Evolutionary conservation across 2,329 filamentous ascomycete genomes (phyloP).

Genomic region (Ceratocystis alfenasii): DNA sequence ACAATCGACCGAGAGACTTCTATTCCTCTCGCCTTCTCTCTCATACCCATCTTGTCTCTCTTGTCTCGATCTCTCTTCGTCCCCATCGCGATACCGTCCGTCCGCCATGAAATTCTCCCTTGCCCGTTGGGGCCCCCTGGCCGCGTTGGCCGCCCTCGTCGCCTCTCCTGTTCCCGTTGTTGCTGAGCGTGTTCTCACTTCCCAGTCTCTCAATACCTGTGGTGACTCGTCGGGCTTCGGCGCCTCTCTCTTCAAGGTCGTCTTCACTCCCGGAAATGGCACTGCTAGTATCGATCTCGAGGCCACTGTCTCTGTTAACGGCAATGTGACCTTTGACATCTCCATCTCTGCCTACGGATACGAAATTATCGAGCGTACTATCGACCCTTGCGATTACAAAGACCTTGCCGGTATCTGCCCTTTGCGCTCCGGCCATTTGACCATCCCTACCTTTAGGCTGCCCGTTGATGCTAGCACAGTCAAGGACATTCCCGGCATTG

Average conservation of each 20-base stretch:
- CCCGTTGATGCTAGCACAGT: slow-evolving; percentile 46
- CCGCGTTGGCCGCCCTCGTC: slow-evolving; percentile 18
- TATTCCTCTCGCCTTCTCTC: background rate
- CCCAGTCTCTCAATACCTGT: slow-evolving; percentile 74
- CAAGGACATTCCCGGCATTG: slow-evolving; percentile 62
- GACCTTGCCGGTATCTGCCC: slow-evolving; percentile 70
- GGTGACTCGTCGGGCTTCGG: slow-evolving; percentile 75
- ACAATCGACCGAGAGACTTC: background rate
- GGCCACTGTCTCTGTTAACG: slow-evolving; percentile 69
- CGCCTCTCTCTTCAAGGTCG: slow-evolving; percentile 77
- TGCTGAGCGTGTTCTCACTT: slow-evolving; percentile 58
- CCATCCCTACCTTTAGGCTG: slow-evolving; percentile 57
- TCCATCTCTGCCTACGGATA: slow-evolving; percentile 74
- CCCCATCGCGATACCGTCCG: background rate
- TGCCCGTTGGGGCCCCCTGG: slow-evolving; percentile 32
- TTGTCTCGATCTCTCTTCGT: background rate
- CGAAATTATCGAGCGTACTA: slow-evolving; percentile 49
- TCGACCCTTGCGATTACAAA: slow-evolving; percentile 61
- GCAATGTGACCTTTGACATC: slow-evolving; percentile 67
- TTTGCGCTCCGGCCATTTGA: slow-evolving; percentile 66
- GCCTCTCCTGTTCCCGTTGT: slow-evolving; percentile 33
- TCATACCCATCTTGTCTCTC: background rate
- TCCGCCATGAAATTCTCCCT: slow-evolving; percentile 35
- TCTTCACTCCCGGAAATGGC: slow-evolving; percentile 63
- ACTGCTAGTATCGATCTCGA: slow-evolving; percentile 63